Evolutionary conservation across 805 yeast species (phyloP).

Genomic region (Candida khao-thaluensis): DNA sequence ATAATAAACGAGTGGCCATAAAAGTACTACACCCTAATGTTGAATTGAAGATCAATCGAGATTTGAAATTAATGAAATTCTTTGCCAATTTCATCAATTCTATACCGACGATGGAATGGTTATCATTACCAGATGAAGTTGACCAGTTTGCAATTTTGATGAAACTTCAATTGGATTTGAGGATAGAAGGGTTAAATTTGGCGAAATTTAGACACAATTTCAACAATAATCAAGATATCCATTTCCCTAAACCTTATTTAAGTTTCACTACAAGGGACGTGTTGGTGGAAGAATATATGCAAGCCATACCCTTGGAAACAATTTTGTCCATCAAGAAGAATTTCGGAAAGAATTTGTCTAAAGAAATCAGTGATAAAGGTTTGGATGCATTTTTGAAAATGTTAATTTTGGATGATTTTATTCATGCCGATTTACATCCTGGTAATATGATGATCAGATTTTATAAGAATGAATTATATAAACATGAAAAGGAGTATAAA

Average conservation of each 20-base stretch:
- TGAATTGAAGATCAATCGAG: slow-evolving; percentile 68
- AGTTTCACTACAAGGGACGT: slow-evolving; percentile 66
- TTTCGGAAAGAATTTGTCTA: slow-evolving; percentile 54
- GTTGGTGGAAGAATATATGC: slow-evolving; percentile 80
- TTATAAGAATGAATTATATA: slow-evolving; percentile 47
- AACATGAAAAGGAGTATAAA: slow-evolving; percentile 43
- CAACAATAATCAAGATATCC: slow-evolving; percentile 53
- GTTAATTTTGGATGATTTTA: slow-evolving; percentile 90
- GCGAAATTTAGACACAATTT: slow-evolving; percentile 71
- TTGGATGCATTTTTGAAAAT: slow-evolving; percentile 89
- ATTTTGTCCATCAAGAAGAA: slow-evolving; percentile 52
- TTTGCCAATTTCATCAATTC: slow-evolving; percentile 69
- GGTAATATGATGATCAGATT: slow-evolving; percentile 87
- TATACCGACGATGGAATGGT: slow-evolving; percentile 97
- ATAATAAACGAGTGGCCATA: slow-evolving; percentile 71
- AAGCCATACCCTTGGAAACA: slow-evolving; percentile 79
- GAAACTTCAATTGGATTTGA: slow-evolving; percentile 83
- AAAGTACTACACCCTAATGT: slow-evolving; percentile 92
- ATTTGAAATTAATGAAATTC: slow-evolving; percentile 76
- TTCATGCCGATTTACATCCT: slow-evolving; percentile 96
- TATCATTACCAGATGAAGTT: slow-evolving; percentile 91
- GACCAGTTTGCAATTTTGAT: slow-evolving; percentile 81
- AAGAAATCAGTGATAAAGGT: slow-evolving; percentile 73
- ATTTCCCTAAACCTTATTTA: slow-evolving; percentile 77
- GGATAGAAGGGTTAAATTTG: slow-evolving; percentile 86